Conservation (phyloP, 2,329 filamentous ascomycete genomes). For the Diaporthe nobilis region DNA sequence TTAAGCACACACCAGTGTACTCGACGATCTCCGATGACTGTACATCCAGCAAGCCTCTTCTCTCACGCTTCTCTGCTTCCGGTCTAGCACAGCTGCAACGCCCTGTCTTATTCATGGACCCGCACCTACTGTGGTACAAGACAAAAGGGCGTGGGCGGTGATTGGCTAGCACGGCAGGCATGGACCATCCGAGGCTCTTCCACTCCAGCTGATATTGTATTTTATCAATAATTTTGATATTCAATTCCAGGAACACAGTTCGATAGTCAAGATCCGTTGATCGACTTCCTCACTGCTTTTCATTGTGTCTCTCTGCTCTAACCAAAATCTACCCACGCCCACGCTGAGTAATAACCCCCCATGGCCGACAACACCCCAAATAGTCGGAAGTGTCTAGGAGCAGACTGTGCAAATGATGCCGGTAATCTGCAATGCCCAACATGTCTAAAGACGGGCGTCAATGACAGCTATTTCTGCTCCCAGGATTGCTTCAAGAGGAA, state of each 20-base stretch:
- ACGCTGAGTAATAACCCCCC: neutral
- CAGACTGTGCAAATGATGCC: conserved; percentile 89
- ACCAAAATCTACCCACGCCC: neutral
- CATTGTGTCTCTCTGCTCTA: neutral
- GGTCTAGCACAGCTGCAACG: conserved; percentile 7
- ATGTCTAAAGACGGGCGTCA: conserved; percentile 88
- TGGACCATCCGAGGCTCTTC: neutral
- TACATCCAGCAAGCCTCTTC: neutral
- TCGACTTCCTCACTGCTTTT: too few species aligned
- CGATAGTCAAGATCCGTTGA: too few species aligned
- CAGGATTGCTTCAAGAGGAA: conserved; percentile 99
- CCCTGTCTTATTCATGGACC: neutral
- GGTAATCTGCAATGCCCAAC: conserved; percentile 92
- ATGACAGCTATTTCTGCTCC: conserved; percentile 96
- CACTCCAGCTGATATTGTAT: neutral
- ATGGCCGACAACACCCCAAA: neutral
- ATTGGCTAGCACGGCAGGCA: neutral
- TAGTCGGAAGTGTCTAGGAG: conserved; percentile 79
- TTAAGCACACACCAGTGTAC: neutral
- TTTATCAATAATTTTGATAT: neutral
- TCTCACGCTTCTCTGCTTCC: neutral
- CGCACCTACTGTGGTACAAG: neutral
- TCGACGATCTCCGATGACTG: neutral
- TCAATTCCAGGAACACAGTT: too few species aligned
- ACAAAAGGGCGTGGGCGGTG: neutral